Evolutionary conservation across 2,329 filamentous ascomycete species (phyloP).

Genomic region (Penicillium sclerotigenum): DNA sequence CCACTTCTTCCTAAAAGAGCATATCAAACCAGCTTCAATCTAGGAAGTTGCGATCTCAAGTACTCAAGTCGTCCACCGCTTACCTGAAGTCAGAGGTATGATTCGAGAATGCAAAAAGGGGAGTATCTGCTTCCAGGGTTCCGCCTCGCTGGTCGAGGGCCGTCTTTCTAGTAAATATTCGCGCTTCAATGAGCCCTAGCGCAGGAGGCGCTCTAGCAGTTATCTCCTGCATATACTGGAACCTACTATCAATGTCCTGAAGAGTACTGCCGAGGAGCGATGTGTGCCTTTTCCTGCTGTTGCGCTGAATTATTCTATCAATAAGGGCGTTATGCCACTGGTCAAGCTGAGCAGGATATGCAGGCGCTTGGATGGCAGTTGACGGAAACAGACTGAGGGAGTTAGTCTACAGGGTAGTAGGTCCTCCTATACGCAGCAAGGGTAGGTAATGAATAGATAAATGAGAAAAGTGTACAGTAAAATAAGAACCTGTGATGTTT

Average conservation of each 20-base stretch:
- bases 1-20: neutral
- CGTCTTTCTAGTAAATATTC: slow-evolving; percentile 44
- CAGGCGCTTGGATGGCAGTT: slow-evolving; percentile 44
- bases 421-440: slow-evolving; percentile 45
- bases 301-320: slow-evolving; percentile 46
- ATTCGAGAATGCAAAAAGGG: slow-evolving; percentile 41
- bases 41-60: slow-evolving; percentile 27
- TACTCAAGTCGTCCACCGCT: slow-evolving; percentile 42
- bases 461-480: neutral
- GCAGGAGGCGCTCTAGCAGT: slow-evolving; percentile 40
- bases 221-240: slow-evolving; percentile 47
- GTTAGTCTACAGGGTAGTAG: slow-evolving; percentile 43
- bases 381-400: slow-evolving; percentile 39
- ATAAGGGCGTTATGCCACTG: slow-evolving; percentile 45
- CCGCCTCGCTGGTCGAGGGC: slow-evolving; percentile 42
- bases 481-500: neutral
- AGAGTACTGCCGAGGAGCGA: slow-evolving; percentile 36
- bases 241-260: slow-evolving; percentile 37
- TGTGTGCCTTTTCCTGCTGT: slow-evolving; percentile 39
- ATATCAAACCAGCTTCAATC: neutral
- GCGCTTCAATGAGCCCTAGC: slow-evolving; percentile 37
- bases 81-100: slow-evolving; percentile 42
- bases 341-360: slow-evolving; percentile 43
- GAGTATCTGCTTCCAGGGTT: slow-evolving; percentile 45
- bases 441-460: slow-evolving; percentile 21